These are phyloP conservation scores for Xerocomus alliaceus DNA, from an alignment of 1,284 basidiomycete species.

Conservation along the genomic window DNA sequence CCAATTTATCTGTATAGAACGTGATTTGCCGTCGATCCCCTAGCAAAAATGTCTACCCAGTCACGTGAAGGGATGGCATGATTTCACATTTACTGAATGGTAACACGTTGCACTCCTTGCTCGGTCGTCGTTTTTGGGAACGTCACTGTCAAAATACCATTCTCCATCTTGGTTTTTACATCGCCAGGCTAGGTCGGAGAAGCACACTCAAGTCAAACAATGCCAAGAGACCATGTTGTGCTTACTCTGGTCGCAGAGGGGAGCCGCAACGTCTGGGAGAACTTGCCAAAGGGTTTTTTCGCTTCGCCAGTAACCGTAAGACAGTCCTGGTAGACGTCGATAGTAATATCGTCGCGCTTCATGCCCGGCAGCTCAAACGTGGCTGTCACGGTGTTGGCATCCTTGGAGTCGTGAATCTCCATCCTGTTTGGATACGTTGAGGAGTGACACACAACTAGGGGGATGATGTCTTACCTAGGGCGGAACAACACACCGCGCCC, in stretches of 20 bases:
- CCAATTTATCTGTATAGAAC: too few relatives aligned
- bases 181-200: constrained; percentile 13
- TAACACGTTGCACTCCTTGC: constrained; percentile 5
- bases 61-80: neutral
- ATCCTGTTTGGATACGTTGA: neutral
- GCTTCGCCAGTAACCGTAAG: constrained; percentile 47
- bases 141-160: neutral
- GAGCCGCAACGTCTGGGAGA: constrained; percentile 23
- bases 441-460: neutral
- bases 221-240: neutral
- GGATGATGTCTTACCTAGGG: neutral
- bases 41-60: neutral
- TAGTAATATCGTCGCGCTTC: constrained; percentile 47
- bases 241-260: constrained; percentile 45
- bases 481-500: neutral
- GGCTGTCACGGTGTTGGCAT: neutral
- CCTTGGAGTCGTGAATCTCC: neutral
- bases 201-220: neutral
- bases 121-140: constrained; percentile 28
- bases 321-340: constrained; percentile 46
- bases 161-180: neutral
- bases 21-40: too few relatives aligned
- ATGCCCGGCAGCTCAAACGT: constrained; percentile 49
- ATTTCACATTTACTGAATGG: constrained; percentile 3
- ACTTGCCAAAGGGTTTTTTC: constrained; percentile 43